phyloP scores from a whole-genome alignment of 768 basidiomycete species.

The Mycena alexandri region DNA sequence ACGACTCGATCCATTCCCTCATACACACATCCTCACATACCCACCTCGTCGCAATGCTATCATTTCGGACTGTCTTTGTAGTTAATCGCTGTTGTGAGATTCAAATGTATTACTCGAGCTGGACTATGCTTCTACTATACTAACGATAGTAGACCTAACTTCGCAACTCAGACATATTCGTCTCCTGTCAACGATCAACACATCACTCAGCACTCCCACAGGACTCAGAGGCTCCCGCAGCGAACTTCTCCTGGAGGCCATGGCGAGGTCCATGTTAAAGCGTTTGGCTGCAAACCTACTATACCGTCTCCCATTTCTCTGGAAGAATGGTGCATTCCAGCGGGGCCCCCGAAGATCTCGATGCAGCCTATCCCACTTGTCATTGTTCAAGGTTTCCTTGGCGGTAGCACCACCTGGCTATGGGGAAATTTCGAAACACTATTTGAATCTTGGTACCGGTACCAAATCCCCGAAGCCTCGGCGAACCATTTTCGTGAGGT shows the following conservation, averaged over 20 bases:
- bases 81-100: constrained; percentile 19
- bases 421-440: constrained; percentile 56
- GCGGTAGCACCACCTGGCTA: constrained; percentile 49
- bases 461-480: constrained; percentile 33
- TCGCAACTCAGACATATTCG: no score
- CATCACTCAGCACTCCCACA: no score
- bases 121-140: no score
- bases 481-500: constrained; percentile 41
- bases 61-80: constrained; percentile 21
- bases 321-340: constrained; percentile 8
- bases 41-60: constrained; percentile 22
- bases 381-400: constrained; percentile 64
- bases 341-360: neutral
- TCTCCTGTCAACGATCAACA: no score
- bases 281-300: no score
- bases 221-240: no score
- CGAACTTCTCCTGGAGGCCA: no score
- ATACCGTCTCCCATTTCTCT: neutral
- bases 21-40: constrained; percentile 30
- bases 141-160: no score
- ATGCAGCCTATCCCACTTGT: constrained; percentile 52
- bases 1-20: constrained; percentile 22
- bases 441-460: constrained; percentile 43
- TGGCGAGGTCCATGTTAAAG: no score
- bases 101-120: neutral